Evolutionary conservation across 2,329 filamentous ascomycete species (phyloP), one percentile per base, ranked within the genome.

Genomic region (Epichloe baconii): DNA sequence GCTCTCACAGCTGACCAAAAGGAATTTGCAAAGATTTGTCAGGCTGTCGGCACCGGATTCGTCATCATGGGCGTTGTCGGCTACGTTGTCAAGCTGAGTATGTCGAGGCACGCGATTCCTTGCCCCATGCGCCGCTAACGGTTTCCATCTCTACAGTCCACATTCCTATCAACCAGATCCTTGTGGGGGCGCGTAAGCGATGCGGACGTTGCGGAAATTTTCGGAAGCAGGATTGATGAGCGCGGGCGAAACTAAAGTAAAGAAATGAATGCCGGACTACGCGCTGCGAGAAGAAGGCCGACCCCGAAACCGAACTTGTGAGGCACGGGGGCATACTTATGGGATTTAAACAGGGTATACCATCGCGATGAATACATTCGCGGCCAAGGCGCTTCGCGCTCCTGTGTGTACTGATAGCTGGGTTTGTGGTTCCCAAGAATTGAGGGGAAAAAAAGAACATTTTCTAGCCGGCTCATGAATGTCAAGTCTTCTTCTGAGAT

Each of bases 31-130:
- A 67, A 68, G 57, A 66, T 73, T 52, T 71, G 68, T 63, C 72
- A 75, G 69, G 82, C 82, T 54, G 82, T 85, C 55, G 82, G 81
- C 53, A 76, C 83, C 56, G 82, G 82, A 53, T 85, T 85, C 69
- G 66, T 85, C 56, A 76, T 85, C 67, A 85, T 84, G 81, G 81
- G 81, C 55, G 78, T 79, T 46, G 82, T 85, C 52, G 82, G 82
- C 56, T 85, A 84, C 68, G 67, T 85, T 55, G 80, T 85, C 64
- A 85, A 85, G 75, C 74, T 85, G 62, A 82, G 79, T 82, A 72
- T 47, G 76, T 57, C 6, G 5, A 44, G 31, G 21, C 48, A 14
- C 40, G 17, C 23, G 15, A 40, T 7, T 31, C 19, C 14, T 23
- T 17, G 5, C 11, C 14, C 23, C 0, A 3, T 41, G 26, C 34